Conservation (phyloP, 139 green algal species). For the Picochlorum sp. region DNA sequence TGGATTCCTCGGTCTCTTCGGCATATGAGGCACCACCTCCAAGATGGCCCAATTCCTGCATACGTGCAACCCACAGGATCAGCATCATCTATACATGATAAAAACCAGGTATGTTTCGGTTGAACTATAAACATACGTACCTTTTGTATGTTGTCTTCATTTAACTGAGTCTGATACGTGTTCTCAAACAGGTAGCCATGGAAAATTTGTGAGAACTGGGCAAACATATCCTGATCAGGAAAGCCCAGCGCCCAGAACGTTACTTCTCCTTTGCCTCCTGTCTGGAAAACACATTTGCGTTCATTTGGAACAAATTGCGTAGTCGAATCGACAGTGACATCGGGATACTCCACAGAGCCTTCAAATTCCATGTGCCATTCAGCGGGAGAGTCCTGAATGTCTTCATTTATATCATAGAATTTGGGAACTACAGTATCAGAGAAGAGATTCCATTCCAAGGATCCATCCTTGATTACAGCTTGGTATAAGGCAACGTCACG, state of each 20-base stretch:
- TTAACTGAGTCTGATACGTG: conserved; percentile 53
- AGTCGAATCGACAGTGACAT: conserved; percentile 17
- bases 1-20: conserved; percentile 33
- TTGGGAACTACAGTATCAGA: conserved; percentile 20
- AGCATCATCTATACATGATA: conserved; percentile 6
- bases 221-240: conserved; percentile 22
- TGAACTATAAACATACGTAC: conserved; percentile 26
- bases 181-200: conserved; percentile 81
- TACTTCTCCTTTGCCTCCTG: conserved; percentile 20
- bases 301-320: conserved; percentile 26
- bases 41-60: conserved; percentile 2
- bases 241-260: conserved; percentile 54
- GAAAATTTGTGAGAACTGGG: conserved; percentile 37
- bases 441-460: conserved; percentile 44
- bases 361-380: conserved; percentile 47
- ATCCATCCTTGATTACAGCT: neutral
- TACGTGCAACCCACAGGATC: neutral
- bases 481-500: neutral
- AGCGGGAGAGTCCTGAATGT: conserved; percentile 23
- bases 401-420: conserved; percentile 68
- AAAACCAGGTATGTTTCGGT: conserved; percentile 7
- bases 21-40: neutral
- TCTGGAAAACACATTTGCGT: conserved; percentile 39
- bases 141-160: conserved; percentile 39
- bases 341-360: conserved; percentile 10